These are phyloP conservation scores for Aquanectria penicillioides DNA, from an alignment of 2,329 filamentous ascomycete genomes.

Conservation along the genomic window DNA sequence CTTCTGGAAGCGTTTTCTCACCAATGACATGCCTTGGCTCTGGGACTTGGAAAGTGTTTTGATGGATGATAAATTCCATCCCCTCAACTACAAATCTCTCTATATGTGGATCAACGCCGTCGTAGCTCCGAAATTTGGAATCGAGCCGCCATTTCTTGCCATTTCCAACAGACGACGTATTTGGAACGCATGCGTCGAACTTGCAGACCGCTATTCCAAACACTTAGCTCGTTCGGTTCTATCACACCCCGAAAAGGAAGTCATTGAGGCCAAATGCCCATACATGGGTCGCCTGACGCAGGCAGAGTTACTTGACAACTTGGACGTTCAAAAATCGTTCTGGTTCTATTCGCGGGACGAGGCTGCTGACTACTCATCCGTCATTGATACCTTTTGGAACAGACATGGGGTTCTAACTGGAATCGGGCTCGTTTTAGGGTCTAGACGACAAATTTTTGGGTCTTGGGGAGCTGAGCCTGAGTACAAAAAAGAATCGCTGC, in stretches of 20 bases:
- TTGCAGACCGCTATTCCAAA: background rate
- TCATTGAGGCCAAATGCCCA: background rate
- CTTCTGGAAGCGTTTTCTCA: slow-evolving; percentile 11
- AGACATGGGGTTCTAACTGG: background rate
- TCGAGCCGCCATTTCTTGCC: background rate
- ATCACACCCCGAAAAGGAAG: background rate
- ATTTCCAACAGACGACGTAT: slow-evolving; percentile 21
- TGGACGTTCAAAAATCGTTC: background rate
- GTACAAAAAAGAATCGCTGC: background rate
- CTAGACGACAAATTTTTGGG: slow-evolving; percentile 5
- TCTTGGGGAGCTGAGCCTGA: background rate
- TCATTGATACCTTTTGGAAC: slow-evolving; percentile 11
- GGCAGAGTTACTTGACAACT: background rate
- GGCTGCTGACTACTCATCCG: background rate
- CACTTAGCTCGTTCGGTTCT: too few species aligned
- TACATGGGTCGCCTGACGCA: background rate
- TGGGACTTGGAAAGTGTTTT: background rate
- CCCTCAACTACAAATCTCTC: background rate
- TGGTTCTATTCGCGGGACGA: slow-evolving; percentile 11
- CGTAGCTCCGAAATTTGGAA: background rate
- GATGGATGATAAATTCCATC: background rate
- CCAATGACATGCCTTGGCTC: slow-evolving; percentile 8
- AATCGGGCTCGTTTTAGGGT: background rate
- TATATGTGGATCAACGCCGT: slow-evolving; percentile 4
- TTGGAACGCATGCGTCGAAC: background rate